Percentiles rank a stretch among this genome's conserved stretches.
phyloP scores from a whole-genome alignment of 2,329 filamentous ascomycete genomes.

The Paraphaeosphaeria minitans region DNA sequence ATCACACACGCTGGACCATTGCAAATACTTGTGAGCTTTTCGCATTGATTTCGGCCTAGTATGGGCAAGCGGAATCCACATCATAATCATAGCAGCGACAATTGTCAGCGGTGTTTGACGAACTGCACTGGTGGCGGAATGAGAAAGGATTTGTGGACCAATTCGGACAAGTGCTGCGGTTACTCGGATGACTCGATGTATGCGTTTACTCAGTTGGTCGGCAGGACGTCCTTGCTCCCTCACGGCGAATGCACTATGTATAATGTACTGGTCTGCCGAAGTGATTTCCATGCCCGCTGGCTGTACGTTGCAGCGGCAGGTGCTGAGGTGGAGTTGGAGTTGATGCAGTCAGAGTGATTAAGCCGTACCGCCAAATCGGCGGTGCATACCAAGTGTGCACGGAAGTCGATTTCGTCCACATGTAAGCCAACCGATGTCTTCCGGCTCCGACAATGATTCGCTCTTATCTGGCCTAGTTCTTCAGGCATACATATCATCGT shows the following conservation, averaged over 20 bases:
- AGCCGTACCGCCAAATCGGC: no score
- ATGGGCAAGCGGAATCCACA: background rate
- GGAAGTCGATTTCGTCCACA: background rate
- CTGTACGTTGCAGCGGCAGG: background rate
- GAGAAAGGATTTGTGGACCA: background rate
- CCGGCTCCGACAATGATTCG: background rate
- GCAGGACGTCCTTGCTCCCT: background rate
- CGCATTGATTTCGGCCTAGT: background rate
- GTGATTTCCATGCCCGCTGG: background rate
- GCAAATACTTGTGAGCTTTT: background rate
- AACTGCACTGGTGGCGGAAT: background rate
- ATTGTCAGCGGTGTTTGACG: background rate
- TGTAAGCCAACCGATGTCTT: background rate
- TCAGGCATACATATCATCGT: slow-evolving; percentile 58
- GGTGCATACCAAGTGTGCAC: background rate
- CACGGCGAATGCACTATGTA: background rate
- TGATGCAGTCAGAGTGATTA: no score
- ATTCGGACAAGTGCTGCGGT: background rate
- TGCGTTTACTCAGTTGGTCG: background rate
- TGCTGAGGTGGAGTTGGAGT: background rate
- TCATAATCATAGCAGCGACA: background rate
- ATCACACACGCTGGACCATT: background rate
- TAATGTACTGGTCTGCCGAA: background rate
- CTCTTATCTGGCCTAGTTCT: background rate
- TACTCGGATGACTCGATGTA: background rate